These are phyloP conservation scores for Linum usitatissimum DNA, from an alignment of 345 rosid species.

Conservation along the genomic window DNA sequence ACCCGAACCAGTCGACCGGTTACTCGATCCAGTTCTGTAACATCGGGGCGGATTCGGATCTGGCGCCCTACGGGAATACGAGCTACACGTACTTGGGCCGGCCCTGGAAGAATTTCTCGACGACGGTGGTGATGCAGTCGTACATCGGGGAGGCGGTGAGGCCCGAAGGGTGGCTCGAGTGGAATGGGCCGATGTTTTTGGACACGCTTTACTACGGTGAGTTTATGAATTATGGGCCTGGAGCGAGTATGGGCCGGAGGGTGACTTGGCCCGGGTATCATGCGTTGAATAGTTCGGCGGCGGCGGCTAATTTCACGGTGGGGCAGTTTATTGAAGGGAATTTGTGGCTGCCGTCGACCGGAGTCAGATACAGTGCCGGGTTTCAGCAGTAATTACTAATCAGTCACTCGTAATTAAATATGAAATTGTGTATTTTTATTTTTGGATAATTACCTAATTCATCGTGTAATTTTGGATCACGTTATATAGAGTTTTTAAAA, in stretches of 20 bases:
- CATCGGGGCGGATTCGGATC: constrained; percentile 23
- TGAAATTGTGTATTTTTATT: too few relatives aligned
- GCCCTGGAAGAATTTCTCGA: constrained; percentile 32
- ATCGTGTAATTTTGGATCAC: too few relatives aligned
- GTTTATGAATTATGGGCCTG: constrained; percentile 22
- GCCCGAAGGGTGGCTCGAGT: constrained; percentile 31
- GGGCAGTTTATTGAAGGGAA: constrained; percentile 25
- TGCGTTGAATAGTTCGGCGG: constrained; percentile 7
- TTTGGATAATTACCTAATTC: too few relatives aligned
- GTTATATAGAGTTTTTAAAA: too few relatives aligned
- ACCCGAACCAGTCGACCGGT: constrained; percentile 23
- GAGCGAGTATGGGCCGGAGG: constrained; percentile 18
- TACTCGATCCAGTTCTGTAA: constrained; percentile 27
- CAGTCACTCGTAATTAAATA: too few relatives aligned
- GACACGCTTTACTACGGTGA: constrained; percentile 28
- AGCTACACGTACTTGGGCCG: constrained; percentile 24
- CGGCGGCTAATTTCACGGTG: constrained; percentile 27
- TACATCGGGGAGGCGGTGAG: constrained; percentile 18
- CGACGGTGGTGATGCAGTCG: constrained; percentile 26
- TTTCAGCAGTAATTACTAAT: background rate
- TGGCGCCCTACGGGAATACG: constrained; percentile 15
- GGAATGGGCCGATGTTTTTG: constrained; percentile 22
- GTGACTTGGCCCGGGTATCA: constrained; percentile 28
- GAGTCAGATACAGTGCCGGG: constrained; percentile 1
- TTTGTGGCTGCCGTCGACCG: constrained; percentile 28